Evolutionary conservation across 345 rosid species (phyloP).

Genomic region (Rhodamnia argentea): DNA sequence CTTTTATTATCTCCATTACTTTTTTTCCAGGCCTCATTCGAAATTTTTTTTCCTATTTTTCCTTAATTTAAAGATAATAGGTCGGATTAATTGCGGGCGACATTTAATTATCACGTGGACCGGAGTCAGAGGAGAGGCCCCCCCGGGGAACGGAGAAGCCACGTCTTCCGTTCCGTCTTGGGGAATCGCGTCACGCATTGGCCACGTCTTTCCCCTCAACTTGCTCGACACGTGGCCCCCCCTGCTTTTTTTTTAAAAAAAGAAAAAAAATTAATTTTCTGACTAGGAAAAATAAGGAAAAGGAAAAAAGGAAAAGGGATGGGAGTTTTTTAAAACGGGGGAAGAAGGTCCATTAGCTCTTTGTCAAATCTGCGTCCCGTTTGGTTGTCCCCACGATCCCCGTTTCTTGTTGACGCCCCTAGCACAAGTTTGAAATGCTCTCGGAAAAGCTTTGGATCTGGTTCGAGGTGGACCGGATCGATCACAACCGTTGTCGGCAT

Average conservation of each 20-base stretch:
- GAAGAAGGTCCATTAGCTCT: neutral
- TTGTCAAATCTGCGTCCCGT: neutral
- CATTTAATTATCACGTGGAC: conserved; percentile 2
- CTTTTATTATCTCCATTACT: neutral
- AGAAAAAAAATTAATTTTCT: too few relatives aligned
- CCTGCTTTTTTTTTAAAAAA: neutral
- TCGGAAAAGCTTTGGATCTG: neutral
- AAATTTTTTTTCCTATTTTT: too few relatives aligned
- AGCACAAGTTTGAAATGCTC: neutral
- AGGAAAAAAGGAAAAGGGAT: neutral
- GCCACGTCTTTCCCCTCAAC: conserved; percentile 3
- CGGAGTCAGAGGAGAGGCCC: neutral
- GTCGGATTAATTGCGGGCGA: neutral
- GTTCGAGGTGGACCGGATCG: neutral
- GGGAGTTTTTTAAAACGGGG: neutral
- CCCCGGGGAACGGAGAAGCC: neutral
- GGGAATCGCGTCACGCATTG: neutral
- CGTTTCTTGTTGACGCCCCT: neutral
- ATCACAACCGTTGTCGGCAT: neutral
- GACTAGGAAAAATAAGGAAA: neutral
- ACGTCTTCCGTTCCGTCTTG: neutral
- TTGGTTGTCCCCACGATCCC: neutral
- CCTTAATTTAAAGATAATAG: neutral
- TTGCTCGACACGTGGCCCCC: neutral
- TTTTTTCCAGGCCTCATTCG: neutral